A percentile compares a stretch with the other conserved stretches of the same genome.
phyloP scores from a whole-genome alignment of 306 rosid genomes.

The Cicer arietinum region DNA sequence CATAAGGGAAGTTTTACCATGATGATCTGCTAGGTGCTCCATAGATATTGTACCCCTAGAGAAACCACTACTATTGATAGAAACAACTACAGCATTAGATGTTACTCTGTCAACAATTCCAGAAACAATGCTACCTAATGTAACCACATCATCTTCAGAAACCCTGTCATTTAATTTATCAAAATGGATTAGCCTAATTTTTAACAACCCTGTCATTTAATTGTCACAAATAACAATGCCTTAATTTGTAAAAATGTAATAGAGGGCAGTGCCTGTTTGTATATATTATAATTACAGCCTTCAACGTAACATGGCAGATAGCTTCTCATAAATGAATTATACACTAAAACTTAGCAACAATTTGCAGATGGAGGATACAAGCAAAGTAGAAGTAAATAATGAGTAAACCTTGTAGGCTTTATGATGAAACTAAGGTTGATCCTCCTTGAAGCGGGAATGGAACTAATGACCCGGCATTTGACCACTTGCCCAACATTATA shows the following conservation, averaged over 20 bases:
- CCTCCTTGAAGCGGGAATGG: slow-evolving; percentile 74
- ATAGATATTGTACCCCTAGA: slow-evolving; percentile 74
- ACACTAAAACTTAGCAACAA: slow-evolving; percentile 14
- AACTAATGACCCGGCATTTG: slow-evolving; percentile 77
- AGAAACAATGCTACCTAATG: slow-evolving; percentile 73
- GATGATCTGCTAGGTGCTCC: slow-evolving; percentile 93
- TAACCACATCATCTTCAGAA: slow-evolving; percentile 69
- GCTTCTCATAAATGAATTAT: slow-evolving; percentile 17
- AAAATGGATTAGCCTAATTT: slow-evolving; percentile 36
- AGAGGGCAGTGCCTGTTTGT: background rate
- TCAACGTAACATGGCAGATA: slow-evolving; percentile 20
- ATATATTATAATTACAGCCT: slow-evolving; percentile 35
- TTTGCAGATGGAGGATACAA: slow-evolving; percentile 8
- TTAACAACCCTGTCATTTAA: slow-evolving; percentile 57
- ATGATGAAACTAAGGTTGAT: slow-evolving; percentile 88
- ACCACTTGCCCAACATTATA: slow-evolving; percentile 92
- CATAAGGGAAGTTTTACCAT: slow-evolving; percentile 56
- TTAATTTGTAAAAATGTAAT: background rate
- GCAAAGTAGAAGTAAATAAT: slow-evolving; percentile 16
- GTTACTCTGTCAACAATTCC: slow-evolving; percentile 84
- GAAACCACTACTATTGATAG: slow-evolving; percentile 65
- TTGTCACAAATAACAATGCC: background rate
- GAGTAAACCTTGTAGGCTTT: slow-evolving; percentile 76
- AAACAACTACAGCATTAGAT: slow-evolving; percentile 62
- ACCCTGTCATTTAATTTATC: slow-evolving; percentile 63